Evolutionary conservation across 2,329 filamentous ascomycete genomes (phyloP).

Genomic region (Pseudocercospora fuligena): DNA sequence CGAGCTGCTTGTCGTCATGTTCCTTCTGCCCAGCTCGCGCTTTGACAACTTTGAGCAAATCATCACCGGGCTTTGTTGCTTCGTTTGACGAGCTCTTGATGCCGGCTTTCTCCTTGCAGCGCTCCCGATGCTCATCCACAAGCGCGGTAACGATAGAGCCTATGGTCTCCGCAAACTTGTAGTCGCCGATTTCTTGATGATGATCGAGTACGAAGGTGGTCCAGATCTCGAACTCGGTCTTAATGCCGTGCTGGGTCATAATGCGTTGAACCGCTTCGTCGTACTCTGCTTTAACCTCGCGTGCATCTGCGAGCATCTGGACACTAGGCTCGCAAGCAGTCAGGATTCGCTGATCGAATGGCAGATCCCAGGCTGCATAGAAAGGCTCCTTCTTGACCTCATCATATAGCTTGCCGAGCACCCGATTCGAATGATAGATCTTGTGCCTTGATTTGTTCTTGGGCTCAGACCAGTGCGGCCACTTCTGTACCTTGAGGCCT

Average conservation of each 20-base stretch:
- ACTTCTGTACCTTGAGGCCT: constrained; percentile 64
- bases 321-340: constrained; percentile 62
- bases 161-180: constrained; percentile 85
- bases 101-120: constrained; percentile 69
- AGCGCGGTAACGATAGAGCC: constrained; percentile 69
- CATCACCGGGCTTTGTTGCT: background rate
- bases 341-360: constrained; percentile 79
- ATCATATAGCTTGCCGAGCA: constrained; percentile 84
- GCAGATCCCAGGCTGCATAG: constrained; percentile 69
- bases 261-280: constrained; percentile 76
- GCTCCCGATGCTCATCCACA: constrained; percentile 69
- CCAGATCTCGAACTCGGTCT: constrained; percentile 91
- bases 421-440: constrained; percentile 69
- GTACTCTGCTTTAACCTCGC: constrained; percentile 74
- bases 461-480: constrained; percentile 85
- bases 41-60: background rate
- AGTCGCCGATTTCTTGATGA: constrained; percentile 73
- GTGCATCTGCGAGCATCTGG: constrained; percentile 62
- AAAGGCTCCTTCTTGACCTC: constrained; percentile 72
- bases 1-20: constrained; percentile 61
- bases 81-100: background rate
- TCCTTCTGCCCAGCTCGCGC: constrained; percentile 25
- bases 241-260: constrained; percentile 82
- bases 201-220: constrained; percentile 81
- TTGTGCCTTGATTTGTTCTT: constrained; percentile 50